Conservation (phyloP, 371 early-diverging fungal genomes). For the Mucor plumbeus region DNA sequence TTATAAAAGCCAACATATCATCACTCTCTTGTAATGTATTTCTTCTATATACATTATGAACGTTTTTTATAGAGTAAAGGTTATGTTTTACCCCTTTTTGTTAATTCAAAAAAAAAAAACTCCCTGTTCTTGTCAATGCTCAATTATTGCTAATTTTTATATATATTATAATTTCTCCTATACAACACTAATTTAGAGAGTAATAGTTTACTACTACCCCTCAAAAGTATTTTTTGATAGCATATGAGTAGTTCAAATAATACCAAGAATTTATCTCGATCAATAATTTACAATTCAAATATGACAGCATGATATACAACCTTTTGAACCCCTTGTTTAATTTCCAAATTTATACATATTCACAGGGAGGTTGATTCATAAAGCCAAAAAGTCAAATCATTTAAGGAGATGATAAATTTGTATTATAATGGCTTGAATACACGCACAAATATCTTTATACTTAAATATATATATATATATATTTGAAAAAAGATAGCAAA, state of each 20-base stretch:
- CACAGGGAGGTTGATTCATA: neutral
- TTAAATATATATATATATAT: too few species aligned
- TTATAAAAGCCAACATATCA: neutral
- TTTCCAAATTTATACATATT: neutral
- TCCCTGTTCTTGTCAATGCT: neutral
- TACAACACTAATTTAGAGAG: neutral
- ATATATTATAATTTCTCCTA: neutral
- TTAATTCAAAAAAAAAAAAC: neutral
- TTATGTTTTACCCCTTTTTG: neutral
- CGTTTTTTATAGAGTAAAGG: neutral
- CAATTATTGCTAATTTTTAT: neutral
- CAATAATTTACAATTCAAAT: neutral
- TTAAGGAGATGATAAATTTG: neutral
- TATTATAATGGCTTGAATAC: neutral
- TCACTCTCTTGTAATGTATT: neutral
- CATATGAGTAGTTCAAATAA: neutral
- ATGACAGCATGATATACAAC: neutral
- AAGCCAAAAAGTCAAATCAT: neutral
- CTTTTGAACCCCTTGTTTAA: neutral
- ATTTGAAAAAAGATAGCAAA: constrained; percentile 3
- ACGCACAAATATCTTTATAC: neutral
- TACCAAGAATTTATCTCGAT: neutral
- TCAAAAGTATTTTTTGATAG: neutral
- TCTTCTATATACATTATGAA: neutral
- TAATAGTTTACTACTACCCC: neutral